phyloP scores from a whole-genome alignment of 495 filamentous ascomycete species.

The Penicillium atrosanguineum region DNA sequence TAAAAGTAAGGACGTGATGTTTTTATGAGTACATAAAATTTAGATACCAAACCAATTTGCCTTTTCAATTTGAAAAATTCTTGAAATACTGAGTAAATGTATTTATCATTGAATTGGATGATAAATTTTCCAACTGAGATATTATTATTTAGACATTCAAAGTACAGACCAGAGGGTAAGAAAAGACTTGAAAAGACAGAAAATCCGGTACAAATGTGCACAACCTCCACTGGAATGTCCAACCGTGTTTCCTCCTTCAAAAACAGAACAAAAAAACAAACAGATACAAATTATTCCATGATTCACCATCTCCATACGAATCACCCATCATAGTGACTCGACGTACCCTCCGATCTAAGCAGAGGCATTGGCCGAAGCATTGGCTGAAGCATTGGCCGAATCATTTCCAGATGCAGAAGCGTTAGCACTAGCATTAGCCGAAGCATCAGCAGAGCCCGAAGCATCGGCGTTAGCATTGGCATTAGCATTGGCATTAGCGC shows the following conservation, averaged over 20 bases:
- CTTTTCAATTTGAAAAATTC: background rate
- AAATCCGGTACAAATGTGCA: background rate
- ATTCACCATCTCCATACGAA: background rate
- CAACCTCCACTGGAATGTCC: background rate
- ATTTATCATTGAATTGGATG: too few relatives aligned
- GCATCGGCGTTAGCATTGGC: too few relatives aligned
- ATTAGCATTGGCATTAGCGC: background rate
- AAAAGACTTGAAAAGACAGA: background rate
- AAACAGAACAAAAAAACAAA: background rate
- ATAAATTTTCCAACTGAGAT: background rate
- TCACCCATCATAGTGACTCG: too few relatives aligned
- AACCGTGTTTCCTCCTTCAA: background rate
- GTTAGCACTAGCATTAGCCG: background rate
- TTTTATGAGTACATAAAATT: slow-evolving; percentile 15
- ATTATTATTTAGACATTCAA: background rate
- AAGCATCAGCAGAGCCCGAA: background rate
- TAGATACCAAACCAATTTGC: slow-evolving; percentile 20
- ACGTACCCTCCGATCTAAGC: too few relatives aligned
- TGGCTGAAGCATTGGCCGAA: background rate
- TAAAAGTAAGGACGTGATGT: background rate
- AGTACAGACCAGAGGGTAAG: background rate
- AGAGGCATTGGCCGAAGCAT: background rate
- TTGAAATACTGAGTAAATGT: too few relatives aligned
- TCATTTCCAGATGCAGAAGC: background rate
- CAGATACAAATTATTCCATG: background rate